Evolutionary conservation across 345 rosid genomes (phyloP).

Genomic region (Citrus australasica): DNA sequence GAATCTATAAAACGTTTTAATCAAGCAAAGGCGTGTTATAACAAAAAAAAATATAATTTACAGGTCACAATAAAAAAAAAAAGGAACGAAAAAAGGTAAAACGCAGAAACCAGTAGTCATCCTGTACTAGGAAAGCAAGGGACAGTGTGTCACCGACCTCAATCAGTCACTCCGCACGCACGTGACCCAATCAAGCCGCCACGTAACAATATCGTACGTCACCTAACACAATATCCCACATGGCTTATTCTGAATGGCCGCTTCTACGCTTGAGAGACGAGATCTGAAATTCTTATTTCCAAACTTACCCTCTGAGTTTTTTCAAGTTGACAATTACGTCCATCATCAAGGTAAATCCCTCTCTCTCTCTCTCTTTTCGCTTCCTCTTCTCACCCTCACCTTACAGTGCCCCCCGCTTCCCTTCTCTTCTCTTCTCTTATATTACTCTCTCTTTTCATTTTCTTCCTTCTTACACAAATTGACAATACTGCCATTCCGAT

Average conservation of each 20-base stretch:
- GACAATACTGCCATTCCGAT: background rate
- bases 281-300: conserved; percentile 5
- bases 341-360: conserved; percentile 25
- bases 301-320: background rate
- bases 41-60: background rate
- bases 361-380: background rate
- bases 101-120: background rate
- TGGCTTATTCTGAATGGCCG: conserved; percentile 35
- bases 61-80: background rate
- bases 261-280: background rate
- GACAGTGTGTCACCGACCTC: conserved; percentile 5
- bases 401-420: conserved; percentile 18
- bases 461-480: background rate
- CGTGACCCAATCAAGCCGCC: conserved; percentile 20
- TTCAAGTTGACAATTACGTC: conserved; percentile 24
- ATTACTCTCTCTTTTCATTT: background rate
- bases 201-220: conserved; percentile 14
- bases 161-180: conserved; percentile 1
- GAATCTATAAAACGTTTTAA: background rate
- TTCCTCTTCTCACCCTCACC: background rate
- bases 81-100: background rate
- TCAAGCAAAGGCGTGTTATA: background rate
- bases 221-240: background rate
- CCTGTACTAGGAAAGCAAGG: too few species aligned
- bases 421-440: conserved; percentile 6